Base-by-base conservation (phyloP, 1,284 basidiomycete species). In the Ceratobasidium sp. region DNA sequence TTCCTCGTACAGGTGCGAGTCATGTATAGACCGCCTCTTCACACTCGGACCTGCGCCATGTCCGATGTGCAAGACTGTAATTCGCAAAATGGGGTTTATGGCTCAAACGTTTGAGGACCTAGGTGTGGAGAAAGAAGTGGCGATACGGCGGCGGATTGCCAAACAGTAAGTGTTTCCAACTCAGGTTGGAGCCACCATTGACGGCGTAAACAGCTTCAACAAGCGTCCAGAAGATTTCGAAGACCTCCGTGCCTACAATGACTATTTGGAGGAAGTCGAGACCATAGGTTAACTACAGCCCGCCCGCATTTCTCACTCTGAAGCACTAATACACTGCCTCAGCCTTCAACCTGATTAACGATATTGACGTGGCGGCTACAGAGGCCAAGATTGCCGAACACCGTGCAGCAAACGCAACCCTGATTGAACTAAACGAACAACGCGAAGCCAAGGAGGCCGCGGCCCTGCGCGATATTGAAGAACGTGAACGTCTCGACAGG, bases 101-200 rank as follows among this genome's bases (percentile, higher is more conserved):
- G 94, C 95, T 3, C 98, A 99, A 84, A 99, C 97, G 0, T 99
- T 99, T 80, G 96, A 99, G 84, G 97, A 99, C 83, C 87, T 99
- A 23, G 90, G 89, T 1, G 97, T 99, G 0, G 98, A 99, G 86
- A 97, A 97, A 83, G 98, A 99, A 84, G 94, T 99, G 0, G 91
- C 94, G 1, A 89, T 99, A 4, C 87, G 98, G 75, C 88, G 94
- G 80, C 88, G 95, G 75, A 91, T 99, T 78, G 92, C 92, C 0
- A 96, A 95, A 86, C 93, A 96, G 93, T 91, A 79, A 79, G 86
- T 81, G 4, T 31, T 47, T 64, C 7, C 78, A n/a, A 13, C 33
- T 23, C 28, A 5, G 17, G 23, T 56, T 26, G n/a, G 28, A 54
- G 3, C 42, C 23, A 33, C 47, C n/a, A n/a, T 45, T 68, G 47